A percentile compares a stretch with the other conserved stretches of the same genome.
Evolutionary conservation across 1,139 yeast genomes (phyloP).

Genomic region (Sugiyamaella pinicola): DNA sequence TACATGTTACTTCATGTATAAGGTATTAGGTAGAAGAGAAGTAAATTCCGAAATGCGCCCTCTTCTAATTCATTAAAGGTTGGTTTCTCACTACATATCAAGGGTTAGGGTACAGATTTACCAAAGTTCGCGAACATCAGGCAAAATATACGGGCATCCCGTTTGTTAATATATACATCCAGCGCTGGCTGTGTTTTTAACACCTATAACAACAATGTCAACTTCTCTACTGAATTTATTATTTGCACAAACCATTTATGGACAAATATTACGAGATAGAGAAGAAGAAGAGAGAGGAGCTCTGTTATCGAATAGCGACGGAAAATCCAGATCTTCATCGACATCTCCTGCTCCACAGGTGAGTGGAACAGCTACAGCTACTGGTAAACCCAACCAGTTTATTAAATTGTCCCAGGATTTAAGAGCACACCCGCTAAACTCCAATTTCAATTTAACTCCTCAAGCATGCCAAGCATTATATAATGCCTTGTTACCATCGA

Average conservation of each 20-base stretch:
- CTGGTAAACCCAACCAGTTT: conserved; percentile 25
- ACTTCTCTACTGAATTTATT: conserved; percentile 38
- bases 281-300: conserved; percentile 27
- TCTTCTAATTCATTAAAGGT: no score
- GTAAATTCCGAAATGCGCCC: no score
- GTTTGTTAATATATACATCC: no score
- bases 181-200: no score
- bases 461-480: conserved; percentile 36
- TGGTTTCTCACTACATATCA: no score
- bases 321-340: conserved; percentile 13
- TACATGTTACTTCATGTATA: no score
- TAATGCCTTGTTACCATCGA: conserved; percentile 34
- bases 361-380: conserved; percentile 4
- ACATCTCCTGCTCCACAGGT: conserved; percentile 10
- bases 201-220: conserved; percentile 36
- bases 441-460: conserved; percentile 34
- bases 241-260: conserved; percentile 40
- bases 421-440: conserved; percentile 35
- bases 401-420: conserved; percentile 33
- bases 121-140: no score
- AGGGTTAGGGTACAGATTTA: no score
- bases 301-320: background rate
- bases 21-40: no score
- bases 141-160: no score
- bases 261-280: conserved; percentile 30